Base-by-base conservation (phyloP, 2,329 filamentous ascomycete species). In the Sphaerostilbella broomeana region DNA sequence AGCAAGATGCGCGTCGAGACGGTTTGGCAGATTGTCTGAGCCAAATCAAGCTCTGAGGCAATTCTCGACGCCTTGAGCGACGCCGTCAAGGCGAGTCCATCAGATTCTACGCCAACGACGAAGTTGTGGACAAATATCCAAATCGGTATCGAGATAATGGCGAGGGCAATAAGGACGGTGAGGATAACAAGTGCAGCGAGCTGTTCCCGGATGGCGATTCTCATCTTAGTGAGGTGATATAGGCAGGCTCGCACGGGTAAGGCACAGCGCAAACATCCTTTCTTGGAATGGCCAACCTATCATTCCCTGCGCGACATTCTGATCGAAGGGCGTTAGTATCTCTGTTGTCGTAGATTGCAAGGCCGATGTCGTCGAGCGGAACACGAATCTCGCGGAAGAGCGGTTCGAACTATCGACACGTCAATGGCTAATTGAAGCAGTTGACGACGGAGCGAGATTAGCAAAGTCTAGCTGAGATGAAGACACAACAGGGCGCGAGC, bases 141-240 rank as follows among this genome's bases (percentile, higher is more conserved):
- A 58, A 81, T 85, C 52, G 88, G 86, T 47, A 95, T 75, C 12
- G 86, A 79, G 45, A 95, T 74, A 46, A 94, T 79, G 40, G 82
- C 78, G 46, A 95, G 74, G 38, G 82, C 81, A 42, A 84, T 66
- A 42, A 94, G 73, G 34, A 86, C 80, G 44, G 84, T 78, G 44
- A 86, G 57, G 48, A 92, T 69, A 54, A 95, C 86, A 48, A 95
- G 72, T 60, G 81, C 72, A 50, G 79, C 86, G 52, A 95, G 73
- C 74, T 95, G 89, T 65, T 89, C 81, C 51, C 87, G 77, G 55
- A 95, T 95, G 42, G 84, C 82, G 59, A 95, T 78, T 61, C 87
- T 79, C 86, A 95, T 90, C 46, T 40, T 43, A 22, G 13, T 29
- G 26, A 27, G 16, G 27, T 16, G 39, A 41, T 26, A 20, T 13